Evolutionary conservation across 2,329 filamentous ascomycete genomes (phyloP), one percentile per base, ranked within the genome.

Genomic region (Monilinia polystroma): DNA sequence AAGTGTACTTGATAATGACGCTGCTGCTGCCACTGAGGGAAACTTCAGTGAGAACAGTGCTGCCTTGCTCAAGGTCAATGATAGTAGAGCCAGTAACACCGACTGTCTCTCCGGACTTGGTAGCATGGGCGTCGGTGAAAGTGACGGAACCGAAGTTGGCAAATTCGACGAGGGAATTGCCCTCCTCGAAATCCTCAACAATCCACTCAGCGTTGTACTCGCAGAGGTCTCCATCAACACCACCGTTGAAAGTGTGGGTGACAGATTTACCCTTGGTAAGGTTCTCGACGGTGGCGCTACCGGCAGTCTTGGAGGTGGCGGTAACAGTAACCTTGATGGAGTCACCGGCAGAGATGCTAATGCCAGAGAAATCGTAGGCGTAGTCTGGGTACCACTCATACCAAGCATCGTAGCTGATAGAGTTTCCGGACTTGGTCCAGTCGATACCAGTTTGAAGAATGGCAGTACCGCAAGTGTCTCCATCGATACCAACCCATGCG

Each of bases 401-500:
- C 84, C 85, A 87, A 23, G 84, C 83, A 66, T 84, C 81, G 72
- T 81, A 87, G 8, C 74, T 78, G 4, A 80, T 78, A 0, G 72
- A 68, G 26, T 75, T 75, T n/a, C 78, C 76, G n/a, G 80, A 72
- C 53, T 82, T 76, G 63, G 80, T 81, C 73, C 85, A 85, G 75
- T 87, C 84, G 47, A 87, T 76, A 43, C 85, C 85, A 1, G 84
- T 83, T 74, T 87, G 84, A 6, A 87, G 76, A 64, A 87, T 85
- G 10, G 84, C 82, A 3, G 77, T 78, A 23, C 73, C 74, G 75
- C 83, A 87, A 6, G 83, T 85, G 71, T 86, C 83, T 16, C 85
- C 85, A 68, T 87, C 85, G 66, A 88, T 87, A 32, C 85, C 85
- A 11, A 87, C 84, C 85, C 84, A 87, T 14, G 83, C 84, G 38